Percentiles rank a stretch among this genome's conserved stretches.
These are phyloP conservation scores for Skeletonema grethae DNA, from an alignment of 108 stramenopile species.

Conservation along the genomic window DNA sequence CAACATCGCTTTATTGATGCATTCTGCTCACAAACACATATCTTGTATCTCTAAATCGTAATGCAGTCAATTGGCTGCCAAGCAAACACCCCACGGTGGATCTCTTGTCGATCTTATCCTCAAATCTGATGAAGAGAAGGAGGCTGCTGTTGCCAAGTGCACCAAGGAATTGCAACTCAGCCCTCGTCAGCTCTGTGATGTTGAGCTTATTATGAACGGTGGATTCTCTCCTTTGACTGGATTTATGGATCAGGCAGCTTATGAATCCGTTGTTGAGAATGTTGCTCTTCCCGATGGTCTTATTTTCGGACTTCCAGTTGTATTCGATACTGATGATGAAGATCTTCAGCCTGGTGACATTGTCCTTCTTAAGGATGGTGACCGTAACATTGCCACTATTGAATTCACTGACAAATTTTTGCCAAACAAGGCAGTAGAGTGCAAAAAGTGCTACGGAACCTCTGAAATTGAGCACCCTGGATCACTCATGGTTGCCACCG, in stretches of 20 bases:
- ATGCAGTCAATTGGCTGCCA: constrained; percentile 69
- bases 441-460: constrained; percentile 96
- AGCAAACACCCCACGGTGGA: constrained; percentile 95
- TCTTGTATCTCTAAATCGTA: neutral
- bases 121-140: constrained; percentile 83
- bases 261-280: constrained; percentile 91
- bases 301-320: constrained; percentile 97
- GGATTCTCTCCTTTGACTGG: constrained; percentile 97
- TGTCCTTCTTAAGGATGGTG: constrained; percentile 94
- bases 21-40: neutral
- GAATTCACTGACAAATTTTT: constrained; percentile 93
- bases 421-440: constrained; percentile 95
- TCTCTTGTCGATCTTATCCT: constrained; percentile 92
- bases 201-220: constrained; percentile 98
- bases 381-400: constrained; percentile 91
- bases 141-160: constrained; percentile 90
- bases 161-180: constrained; percentile 83
- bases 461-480: constrained; percentile 97
- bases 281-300: constrained; percentile 93
- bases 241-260: constrained; percentile 96
- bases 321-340: constrained; percentile 96
- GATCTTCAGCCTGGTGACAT: constrained; percentile 88
- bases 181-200: constrained; percentile 97
- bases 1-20: neutral
- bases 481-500: constrained; percentile 97